Base-by-base conservation (phyloP, 116 monocot genomes). In the Dioscorea cayenensis region DNA sequence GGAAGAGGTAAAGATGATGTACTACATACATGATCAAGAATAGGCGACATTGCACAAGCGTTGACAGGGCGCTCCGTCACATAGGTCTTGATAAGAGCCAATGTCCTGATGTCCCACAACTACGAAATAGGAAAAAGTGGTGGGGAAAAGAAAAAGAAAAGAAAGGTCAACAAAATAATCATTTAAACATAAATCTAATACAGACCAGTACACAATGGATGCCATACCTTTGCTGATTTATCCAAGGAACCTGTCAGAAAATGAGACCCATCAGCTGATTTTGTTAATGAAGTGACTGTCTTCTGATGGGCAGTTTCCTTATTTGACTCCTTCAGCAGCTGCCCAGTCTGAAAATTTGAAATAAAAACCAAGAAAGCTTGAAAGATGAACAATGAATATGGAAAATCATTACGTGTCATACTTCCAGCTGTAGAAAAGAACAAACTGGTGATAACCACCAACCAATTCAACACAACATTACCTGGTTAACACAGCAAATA, bases 31-130 rank as follows among this genome's bases (percentile, higher is more conserved):
- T 93, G 94, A 83, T 99, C 97, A 60, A 93, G 89, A 74, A 90
- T 88, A 18, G 97, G 97, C 77, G 97, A 99, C 49, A 99, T 90
- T 14, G 86, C 89, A 69, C 82, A 83, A 29, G 97, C 97, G 83
- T 99, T 99, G 62, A 99, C 85, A 29, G 93, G 97, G 13, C 81
- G 79, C 35, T 85, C 93, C 35, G 81, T 83, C 77, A 75, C 81
- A 70, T 93, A 94, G 7, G 91, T 99, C 80, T 99, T 99, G 66
- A 99, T 76, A 64, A 84, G 94, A 66, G 89, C 87, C 61, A 93
- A 65, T 11, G 88, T 88, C 74, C 97, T 90, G 16, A 77, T 63
- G 68, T 99, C 97, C 97, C 97, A 99, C 0, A 99, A 80, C 97
- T 99, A 73, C 38, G 36, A 52, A 80, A 79, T 1, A 55, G 19